phyloP scores from a whole-genome alignment of 306 rosid genomes.

The Echinosophora koreensis region DNA sequence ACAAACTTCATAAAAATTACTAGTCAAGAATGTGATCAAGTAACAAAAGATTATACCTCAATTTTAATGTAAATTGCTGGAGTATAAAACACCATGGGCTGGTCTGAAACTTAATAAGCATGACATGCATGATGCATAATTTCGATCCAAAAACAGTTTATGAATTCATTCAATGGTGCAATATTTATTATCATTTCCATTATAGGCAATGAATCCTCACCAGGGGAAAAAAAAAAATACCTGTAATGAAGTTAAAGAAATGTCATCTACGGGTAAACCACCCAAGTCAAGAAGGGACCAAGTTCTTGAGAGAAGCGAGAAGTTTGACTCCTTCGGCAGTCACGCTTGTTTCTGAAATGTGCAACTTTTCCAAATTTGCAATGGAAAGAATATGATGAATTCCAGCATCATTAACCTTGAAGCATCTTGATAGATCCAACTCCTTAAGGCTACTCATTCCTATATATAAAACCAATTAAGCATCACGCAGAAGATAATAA shows the following conservation, averaged over 20 bases:
- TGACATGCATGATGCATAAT: neutral
- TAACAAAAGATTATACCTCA: neutral
- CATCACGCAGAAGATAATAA: neutral
- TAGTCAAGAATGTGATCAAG: conserved; percentile 4
- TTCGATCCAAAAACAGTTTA: no score
- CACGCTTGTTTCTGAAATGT: conserved; percentile 73
- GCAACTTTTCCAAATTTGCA: conserved; percentile 68
- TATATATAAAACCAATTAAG: conserved; percentile 44
- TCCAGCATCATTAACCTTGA: conserved; percentile 76
- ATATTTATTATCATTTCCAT: neutral
- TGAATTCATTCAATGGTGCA: neutral
- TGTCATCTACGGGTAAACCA: conserved; percentile 86
- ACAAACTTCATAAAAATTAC: conserved; percentile 12
- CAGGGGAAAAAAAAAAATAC: conserved; percentile 44
- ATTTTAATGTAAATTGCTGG: neutral
- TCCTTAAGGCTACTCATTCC: conserved; percentile 74
- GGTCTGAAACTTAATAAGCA: neutral
- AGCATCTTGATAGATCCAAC: conserved; percentile 82
- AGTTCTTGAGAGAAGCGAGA: conserved; percentile 65
- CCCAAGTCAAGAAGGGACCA: conserved; percentile 85
- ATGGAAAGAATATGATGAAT: conserved; percentile 73
- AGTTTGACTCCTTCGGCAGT: conserved; percentile 72
- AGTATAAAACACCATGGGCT: neutral
- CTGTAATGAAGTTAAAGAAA: conserved; percentile 66
- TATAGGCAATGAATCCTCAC: neutral